Percentiles rank a stretch among this genome's conserved stretches.
These are phyloP conservation scores for Saururus chinensis DNA, from an alignment of 164 flowering plant species.

Conservation along the genomic window DNA sequence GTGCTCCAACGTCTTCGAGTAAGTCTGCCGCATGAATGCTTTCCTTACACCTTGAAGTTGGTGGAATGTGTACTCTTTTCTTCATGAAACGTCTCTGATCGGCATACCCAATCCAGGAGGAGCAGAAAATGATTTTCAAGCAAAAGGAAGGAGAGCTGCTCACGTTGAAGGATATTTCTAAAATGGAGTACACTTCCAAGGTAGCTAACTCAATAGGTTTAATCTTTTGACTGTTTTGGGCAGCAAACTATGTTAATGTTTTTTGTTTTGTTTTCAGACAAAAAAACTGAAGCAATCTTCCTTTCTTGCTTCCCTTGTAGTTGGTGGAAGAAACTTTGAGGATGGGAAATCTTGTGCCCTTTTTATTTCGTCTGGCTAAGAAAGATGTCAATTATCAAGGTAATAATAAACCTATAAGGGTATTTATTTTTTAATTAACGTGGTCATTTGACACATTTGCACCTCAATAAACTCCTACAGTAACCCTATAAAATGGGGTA, in stretches of 20 bases:
- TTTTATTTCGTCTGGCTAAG: slow-evolving; percentile 21
- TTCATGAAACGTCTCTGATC: background rate
- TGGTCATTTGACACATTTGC: no score
- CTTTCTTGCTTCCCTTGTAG: slow-evolving; percentile 8
- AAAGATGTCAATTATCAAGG: slow-evolving; percentile 40
- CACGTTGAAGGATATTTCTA: slow-evolving; percentile 27
- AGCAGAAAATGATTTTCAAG: slow-evolving; percentile 20
- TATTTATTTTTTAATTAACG: no score
- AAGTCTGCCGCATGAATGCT: background rate
- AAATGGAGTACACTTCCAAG: slow-evolving; percentile 35
- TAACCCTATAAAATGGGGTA: no score
- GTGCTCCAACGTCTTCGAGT: slow-evolving; percentile 40
- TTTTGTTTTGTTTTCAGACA: background rate
- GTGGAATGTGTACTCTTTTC: background rate
- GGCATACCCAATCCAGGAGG: slow-evolving; percentile 23
- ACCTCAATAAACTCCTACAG: no score
- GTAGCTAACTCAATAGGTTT: slow-evolving; percentile 12
- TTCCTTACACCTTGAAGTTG: background rate
- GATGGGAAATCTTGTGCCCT: slow-evolving; percentile 34
- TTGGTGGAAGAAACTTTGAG: slow-evolving; percentile 50
- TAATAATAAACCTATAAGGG: no score
- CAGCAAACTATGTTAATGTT: background rate
- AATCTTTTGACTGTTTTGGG: no score
- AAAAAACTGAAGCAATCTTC: background rate
- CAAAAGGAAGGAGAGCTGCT: slow-evolving; percentile 26